Percentiles rank a stretch among this genome's conserved stretches.
These are phyloP conservation scores for Trichoderma breve DNA, from an alignment of 2,329 filamentous ascomycete species.

Conservation along the genomic window DNA sequence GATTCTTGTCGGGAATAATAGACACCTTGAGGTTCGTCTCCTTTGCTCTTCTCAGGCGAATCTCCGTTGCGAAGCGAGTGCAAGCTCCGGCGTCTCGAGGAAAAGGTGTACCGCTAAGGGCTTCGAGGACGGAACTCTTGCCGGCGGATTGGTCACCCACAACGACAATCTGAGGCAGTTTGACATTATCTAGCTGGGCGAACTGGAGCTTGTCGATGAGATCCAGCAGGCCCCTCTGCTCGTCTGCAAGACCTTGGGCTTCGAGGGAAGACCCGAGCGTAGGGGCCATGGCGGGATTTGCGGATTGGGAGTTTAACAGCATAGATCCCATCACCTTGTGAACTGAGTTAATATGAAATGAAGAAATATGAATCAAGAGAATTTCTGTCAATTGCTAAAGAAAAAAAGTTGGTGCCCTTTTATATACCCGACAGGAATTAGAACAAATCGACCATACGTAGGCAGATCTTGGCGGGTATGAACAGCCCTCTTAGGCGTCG, in stretches of 20 bases:
- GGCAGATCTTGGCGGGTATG: background rate
- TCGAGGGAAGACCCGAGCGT: constrained; percentile 49
- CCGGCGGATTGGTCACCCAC: constrained; percentile 64
- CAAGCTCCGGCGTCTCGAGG: constrained; percentile 59
- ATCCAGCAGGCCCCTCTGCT: constrained; percentile 57
- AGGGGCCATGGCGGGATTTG: constrained; percentile 33
- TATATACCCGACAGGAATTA: constrained; percentile 4
- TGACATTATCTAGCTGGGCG: constrained; percentile 51
- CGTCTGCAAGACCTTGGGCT: constrained; percentile 49
- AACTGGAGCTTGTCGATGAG: constrained; percentile 56
- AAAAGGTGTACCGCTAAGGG: constrained; percentile 61
- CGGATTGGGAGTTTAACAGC: background rate
- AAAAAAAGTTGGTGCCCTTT: background rate
- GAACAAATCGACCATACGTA: background rate
- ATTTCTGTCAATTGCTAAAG: background rate
- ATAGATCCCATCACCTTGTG: constrained; percentile 22
- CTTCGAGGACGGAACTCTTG: constrained; percentile 63
- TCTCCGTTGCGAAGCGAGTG: constrained; percentile 61
- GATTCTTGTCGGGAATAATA: constrained; percentile 54
- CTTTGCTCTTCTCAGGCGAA: constrained; percentile 51
- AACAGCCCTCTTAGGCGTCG: background rate
- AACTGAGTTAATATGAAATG: background rate
- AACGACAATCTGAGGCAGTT: constrained; percentile 61
- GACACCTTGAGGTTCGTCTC: constrained; percentile 47
- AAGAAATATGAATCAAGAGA: background rate